Evolutionary conservation across 768 basidiomycete species (phyloP), one percentile per base, ranked within the genome.

Genomic region (Lactarius indigo): DNA sequence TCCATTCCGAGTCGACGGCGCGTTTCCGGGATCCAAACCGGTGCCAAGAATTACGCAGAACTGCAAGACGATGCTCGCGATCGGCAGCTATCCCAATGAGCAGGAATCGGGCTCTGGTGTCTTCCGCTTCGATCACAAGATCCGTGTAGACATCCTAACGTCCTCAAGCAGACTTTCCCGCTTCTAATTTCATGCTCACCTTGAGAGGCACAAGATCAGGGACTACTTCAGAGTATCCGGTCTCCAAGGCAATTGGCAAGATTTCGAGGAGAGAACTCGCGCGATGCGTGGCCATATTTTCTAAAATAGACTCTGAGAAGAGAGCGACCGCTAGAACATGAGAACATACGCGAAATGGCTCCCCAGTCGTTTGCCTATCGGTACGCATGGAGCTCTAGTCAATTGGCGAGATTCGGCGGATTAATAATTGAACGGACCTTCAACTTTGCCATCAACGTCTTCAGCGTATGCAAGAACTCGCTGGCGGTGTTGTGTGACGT

Each of bases 351-450:
- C 59, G 86, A 87, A 61, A 88, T 76, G 0, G 85, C 79, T 20
- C 84, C 84, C 86, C 87, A 87, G 65, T 87, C 87, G 52, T 86
- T 86, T 3, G 83, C 80, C 85, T 85, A 63, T 47, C 31, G 47
- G 9, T 15, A 52, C 37, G 3, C 33, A 3, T 52, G 44, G 8
- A 4, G 30, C 47, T 4, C 44, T 23, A 47, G n/a, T 47, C 44
- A 23, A n/a, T 47, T 47, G 44, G n/a, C 0, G n/a, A 47, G 12
- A n/a, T n/a, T n/a, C 44, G 10, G 44, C 15, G n/a, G 20, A n/a
- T 47, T 47, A 3, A 23, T 10, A 23, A 23, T 47, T 1, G 20
- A 47, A 23, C 20, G 9, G n/a, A n/a, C 44, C 44, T 47, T 47
- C 44, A 47, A 47, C 20, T 47, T 47, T 3, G 44, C 44, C 44